Base-by-base conservation (phyloP, 2,329 filamentous ascomycete genomes). In the Fusarium sp. region DNA sequence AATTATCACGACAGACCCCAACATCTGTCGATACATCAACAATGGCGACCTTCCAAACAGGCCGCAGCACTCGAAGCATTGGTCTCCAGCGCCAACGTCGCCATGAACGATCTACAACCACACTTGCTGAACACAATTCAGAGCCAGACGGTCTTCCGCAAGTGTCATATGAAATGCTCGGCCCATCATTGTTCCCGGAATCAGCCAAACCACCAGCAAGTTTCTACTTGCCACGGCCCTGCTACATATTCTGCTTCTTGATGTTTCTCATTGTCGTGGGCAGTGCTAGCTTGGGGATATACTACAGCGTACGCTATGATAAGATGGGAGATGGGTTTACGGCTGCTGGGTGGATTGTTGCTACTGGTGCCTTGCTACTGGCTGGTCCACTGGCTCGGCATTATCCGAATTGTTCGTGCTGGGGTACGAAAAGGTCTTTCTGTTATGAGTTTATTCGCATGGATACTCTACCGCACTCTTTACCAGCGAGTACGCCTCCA, bases 391-490 rank as follows among this genome's bases (percentile, higher is more conserved):
- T 28, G 26, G 49, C 55, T 43, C 37, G 48, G 5, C 37, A 43
- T 8, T 26, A n/a, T 16, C 48, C 37, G 6, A 14, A 14, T 25
- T 57, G 46, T 19, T 42, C 46, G 16, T 57, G 54, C 7, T 42
- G 45, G 53, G 30, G 26, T 1, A 37, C 10, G 1, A 12, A 7
- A 21, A 31, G 9, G 4, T 9, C 9, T 6, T 18, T 16, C n/a
- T 19, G n/a, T 3, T 13, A 30, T 10, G 26, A 21, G n/a, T 28
- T 48, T 16, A 8, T 16, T 2, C 10, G 7, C 1, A 21, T 48
- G 0, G 13, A 44, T 5, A n/a, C 4, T 23, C 10, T 25, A 0
- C 23, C 23, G 2, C 9, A 7, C 0, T n/a, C 34, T 4, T 7
- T 2, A 4, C 1, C 34, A n/a, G 18, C 34, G 1, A 7, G 10